Evolutionary conservation across 2,329 filamentous ascomycete species (phyloP), one percentile per base, ranked within the genome.

Genomic region (Pseudogymnoascus sp.): DNA sequence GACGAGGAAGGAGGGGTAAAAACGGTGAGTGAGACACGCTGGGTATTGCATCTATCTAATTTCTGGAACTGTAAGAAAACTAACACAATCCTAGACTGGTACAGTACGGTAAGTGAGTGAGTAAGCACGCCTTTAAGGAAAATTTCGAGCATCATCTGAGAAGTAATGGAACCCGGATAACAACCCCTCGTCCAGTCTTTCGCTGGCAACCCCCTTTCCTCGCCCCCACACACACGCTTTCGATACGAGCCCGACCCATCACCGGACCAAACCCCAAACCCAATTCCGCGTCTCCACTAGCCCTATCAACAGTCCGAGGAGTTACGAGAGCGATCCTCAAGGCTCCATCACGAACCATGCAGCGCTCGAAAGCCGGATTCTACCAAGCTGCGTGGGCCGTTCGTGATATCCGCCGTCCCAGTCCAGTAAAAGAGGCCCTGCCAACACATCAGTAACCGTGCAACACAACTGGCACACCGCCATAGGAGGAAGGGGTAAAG

Each of bases 361-460:
- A 86, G 72, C 8, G 82, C 79, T 64, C 81, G 80, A 71, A 86
- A 87, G 4, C 84, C 84, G 17, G 84, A 77, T 57, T 81, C 79
- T 65, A 87, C 77, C 62, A 87, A 74, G 70, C 83, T 87, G 61
- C 84, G 78, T 61, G 82, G 80, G 65, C 78, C 80, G 62, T 84
- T 80, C 68, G 76, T 79, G 28, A 83, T 82, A 76, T 95, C 90
- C 2, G 83, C 85, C 13, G 88, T 87, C n/a, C 86, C 88, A 62
- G 88, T 86, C 88, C 88, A 93, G 75, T 93, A 95, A 74, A 92
- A 93, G 8, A 95, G 76, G 0, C 90, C 90, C 83, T 86, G 68
- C n/a, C 4, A 13, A 28, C 64, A 53, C 44, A 65, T 61, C 28
- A 65, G 44, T 17, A 65, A 26, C n/a, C 17, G 26, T 60, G 28